Evolutionary conservation across 192 early-diverging fungal species (phyloP).

Genomic region (Backusella luteola): DNA sequence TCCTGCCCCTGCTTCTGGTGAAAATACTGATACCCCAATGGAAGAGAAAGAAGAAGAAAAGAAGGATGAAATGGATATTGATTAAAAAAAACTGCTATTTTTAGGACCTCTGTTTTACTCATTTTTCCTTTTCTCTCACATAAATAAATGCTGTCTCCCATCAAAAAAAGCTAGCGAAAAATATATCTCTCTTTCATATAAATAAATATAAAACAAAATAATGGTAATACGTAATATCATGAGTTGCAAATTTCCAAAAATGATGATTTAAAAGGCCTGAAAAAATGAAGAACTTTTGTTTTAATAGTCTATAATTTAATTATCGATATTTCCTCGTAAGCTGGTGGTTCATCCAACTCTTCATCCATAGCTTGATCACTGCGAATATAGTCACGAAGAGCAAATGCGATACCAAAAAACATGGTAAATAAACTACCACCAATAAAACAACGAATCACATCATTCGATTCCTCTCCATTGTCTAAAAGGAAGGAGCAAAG

Average conservation of each 20-base stretch:
- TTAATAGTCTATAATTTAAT: not conserved
- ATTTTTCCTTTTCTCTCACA: not conserved
- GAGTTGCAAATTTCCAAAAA: too few species aligned
- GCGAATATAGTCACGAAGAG: conserved; percentile 23
- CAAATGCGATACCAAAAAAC: conserved; percentile 24
- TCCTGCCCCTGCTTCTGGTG: conserved; percentile 30
- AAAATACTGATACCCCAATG: conserved; percentile 32
- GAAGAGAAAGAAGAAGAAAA: conserved; percentile 31
- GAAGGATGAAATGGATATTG: conserved; percentile 63
- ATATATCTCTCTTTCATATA: too few species aligned
- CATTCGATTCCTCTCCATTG: conserved; percentile 22
- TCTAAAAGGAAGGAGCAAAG: not conserved
- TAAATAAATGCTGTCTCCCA: too few species aligned
- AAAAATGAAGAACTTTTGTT: too few species aligned
- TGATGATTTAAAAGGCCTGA: too few species aligned
- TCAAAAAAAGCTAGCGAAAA: too few species aligned
- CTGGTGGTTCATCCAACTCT: not conserved
- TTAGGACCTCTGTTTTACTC: not conserved
- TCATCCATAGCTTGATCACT: not conserved
- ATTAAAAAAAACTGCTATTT: conserved; percentile 37
- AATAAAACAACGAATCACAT: conserved; percentile 17
- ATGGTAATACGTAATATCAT: too few species aligned
- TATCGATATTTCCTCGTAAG: not conserved
- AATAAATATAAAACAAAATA: too few species aligned
- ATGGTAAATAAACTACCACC: conserved; percentile 17